Evolutionary conservation across 2,329 filamentous ascomycete genomes (phyloP), one percentile per base, ranked within the genome.

Genomic region (Cladosporium oxysporum): DNA sequence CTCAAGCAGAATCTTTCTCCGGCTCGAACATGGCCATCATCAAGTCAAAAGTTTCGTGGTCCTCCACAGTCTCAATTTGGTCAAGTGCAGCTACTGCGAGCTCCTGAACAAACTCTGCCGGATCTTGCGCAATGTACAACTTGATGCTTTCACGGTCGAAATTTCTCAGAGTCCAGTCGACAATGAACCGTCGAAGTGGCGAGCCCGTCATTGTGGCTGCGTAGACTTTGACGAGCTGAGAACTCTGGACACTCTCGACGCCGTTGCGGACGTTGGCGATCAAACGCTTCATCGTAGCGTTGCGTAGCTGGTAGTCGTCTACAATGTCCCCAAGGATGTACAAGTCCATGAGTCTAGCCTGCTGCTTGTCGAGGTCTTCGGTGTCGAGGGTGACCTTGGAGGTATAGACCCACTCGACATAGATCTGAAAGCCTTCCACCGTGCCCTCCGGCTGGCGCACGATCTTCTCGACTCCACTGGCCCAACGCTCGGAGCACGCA

Each of bases 351-450:
- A 61, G 37, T 5, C 2, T 35, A 26, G 7, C 11, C 8, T 33
- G 58, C 21, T 44, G 12, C 7, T 18, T 10, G 7, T 47, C 35
- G 35, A 18, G 3, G 14, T 14, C 18, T 14, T 50, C 21, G 18
- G 28, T 2, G 28, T 31, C 28, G 14, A 62, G 6, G n/a, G 28
- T n/a, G 58, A 55, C 5, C 3, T 26, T 18, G n/a, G 23, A 10
- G 6, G 31, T 62, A 28, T 66, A 66, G 33, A 55, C 26, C 64
- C 64, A 66, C 21, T 58, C 33, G 26, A 55, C 33, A 23, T 62
- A 66, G 12, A 33, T 6, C 29, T 62, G 23, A 29, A 66, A 66
- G 5, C 23, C 41, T 10, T 55, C 28, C 2, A 49, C 3, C n/a
- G 29, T 18, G 12, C 37, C 44, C 11, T 53, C 47, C n/a, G 58